Percentiles rank a stretch among this genome's conserved stretches.
Evolutionary conservation across 345 rosid genomes (phyloP).

Genomic region (Mallotus nudiflorus): DNA sequence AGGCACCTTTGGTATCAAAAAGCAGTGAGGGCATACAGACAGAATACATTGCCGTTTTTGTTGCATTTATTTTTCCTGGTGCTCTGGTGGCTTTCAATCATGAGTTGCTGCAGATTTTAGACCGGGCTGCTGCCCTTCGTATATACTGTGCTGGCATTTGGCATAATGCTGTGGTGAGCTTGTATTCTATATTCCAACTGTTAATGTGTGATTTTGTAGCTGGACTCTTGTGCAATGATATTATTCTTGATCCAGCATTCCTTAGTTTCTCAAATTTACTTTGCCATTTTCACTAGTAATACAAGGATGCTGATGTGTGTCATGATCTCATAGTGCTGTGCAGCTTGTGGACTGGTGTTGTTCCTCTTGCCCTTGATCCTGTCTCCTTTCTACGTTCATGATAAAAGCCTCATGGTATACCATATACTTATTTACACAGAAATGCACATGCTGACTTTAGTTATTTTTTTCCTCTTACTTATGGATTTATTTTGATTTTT

Average conservation of each 20-base stretch:
- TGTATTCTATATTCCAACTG: background rate
- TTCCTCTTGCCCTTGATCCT: conserved; percentile 59
- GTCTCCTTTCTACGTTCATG: conserved; percentile 60
- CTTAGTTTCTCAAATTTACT: background rate
- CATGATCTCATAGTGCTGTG: conserved; percentile 51
- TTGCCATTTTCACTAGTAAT: background rate
- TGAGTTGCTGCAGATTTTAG: conserved; percentile 58
- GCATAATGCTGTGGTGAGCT: conserved; percentile 88
- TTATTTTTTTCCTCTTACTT: background rate
- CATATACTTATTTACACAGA: conserved; percentile 3
- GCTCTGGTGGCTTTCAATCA: conserved; percentile 82
- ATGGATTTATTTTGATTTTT: conserved; percentile 4
- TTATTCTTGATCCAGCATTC: background rate
- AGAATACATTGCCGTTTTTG: conserved; percentile 77
- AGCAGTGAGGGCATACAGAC: conserved; percentile 84
- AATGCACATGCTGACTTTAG: background rate
- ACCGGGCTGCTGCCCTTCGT: conserved; percentile 59
- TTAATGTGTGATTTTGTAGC: no score
- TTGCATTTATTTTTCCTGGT: conserved; percentile 88
- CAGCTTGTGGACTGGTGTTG: conserved; percentile 55
- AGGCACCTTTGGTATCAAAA: conserved; percentile 46
- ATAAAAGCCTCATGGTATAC: conserved; percentile 56
- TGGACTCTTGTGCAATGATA: background rate
- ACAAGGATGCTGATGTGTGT: background rate
- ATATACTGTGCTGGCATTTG: conserved; percentile 89